Base-by-base conservation (phyloP, 2,329 filamentous ascomycete species). In the Penicillium griseofulvum region DNA sequence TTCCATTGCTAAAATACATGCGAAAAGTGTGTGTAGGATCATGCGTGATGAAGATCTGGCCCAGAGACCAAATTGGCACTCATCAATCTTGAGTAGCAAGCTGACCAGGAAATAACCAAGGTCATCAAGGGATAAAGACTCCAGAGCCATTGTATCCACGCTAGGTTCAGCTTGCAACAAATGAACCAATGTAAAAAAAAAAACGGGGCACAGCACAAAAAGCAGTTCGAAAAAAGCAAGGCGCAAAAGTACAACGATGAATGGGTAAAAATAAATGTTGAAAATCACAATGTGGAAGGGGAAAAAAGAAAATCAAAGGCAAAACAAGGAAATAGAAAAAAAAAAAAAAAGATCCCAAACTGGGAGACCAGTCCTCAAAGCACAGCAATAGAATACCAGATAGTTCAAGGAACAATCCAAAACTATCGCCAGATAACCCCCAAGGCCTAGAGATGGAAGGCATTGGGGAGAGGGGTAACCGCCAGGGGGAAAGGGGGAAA, bases 1-100 rank as follows among this genome's bases (percentile, higher is more conserved):
- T 57, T 55, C 33, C 36, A 33, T 38, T 42, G 49, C 58, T 64
- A 64, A 55, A 64, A 48, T 64, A 61, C 58, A 47, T 57, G 60
- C 51, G 56, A 31, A 62, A 38, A 28, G 51, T 58, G 59, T 46
- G 54, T 55, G 52, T 38, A 50, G 31, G 31, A 29, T 45, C 49
- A 52, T 48, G 49, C 17, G 54, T 43, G 39, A 46, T 19, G 10
- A 45, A 47, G 38, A 45, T 39, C 43, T 39, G 49, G 31, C 17
- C 22, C 38, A 53, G 29, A 19, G 26, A 37, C 19, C 37, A 43
- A 44, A 47, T 29, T 29, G 24, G 16, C 41, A 26, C 17, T 33
- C 53, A 39, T 52, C 22, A 34, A 47, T 55, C 39, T 37, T 39
- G 41, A 39, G 43, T 44, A 49, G 11, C 17, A 49, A 51, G 28